Evolutionary conservation across 306 rosid species (phyloP).

Genomic region (Begonia fuchsioides): DNA sequence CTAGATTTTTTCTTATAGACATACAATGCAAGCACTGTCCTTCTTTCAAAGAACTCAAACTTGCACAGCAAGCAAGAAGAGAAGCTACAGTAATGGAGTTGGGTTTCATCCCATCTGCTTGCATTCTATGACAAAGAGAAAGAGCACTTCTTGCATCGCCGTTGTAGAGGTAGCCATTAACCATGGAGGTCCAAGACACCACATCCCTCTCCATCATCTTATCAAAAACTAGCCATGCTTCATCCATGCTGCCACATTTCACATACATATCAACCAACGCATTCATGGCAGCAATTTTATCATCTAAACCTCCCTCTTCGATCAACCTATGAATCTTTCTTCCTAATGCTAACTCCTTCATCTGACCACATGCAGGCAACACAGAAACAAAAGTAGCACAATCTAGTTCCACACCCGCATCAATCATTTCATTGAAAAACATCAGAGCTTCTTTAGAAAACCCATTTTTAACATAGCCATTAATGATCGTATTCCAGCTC

Average conservation of each 20-base stretch:
- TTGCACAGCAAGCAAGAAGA: constrained; percentile 58
- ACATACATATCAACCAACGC: constrained; percentile 76
- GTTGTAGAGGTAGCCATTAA: constrained; percentile 53
- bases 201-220: constrained; percentile 49
- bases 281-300: constrained; percentile 32
- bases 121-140: constrained; percentile 49
- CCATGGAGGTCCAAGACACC: constrained; percentile 78
- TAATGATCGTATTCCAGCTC: constrained; percentile 78
- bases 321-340: constrained; percentile 37
- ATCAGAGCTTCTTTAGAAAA: constrained; percentile 30
- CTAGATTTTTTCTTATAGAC: constrained; percentile 55
- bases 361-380: constrained; percentile 59
- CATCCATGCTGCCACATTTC: constrained; percentile 53
- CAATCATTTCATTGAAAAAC: constrained; percentile 46
- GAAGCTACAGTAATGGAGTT: constrained; percentile 51
- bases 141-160: constrained; percentile 52
- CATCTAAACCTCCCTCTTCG: constrained; percentile 39
- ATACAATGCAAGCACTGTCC: constrained; percentile 67
- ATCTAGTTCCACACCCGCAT: constrained; percentile 46
- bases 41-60: constrained; percentile 25
- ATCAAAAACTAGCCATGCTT: constrained; percentile 30
- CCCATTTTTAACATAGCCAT: constrained; percentile 48
- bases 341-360: constrained; percentile 38
- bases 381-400: constrained; percentile 62
- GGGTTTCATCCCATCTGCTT: constrained; percentile 45